Conservation (phyloP, 2,329 filamentous ascomycete species). For the Calonectria naviculata region DNA sequence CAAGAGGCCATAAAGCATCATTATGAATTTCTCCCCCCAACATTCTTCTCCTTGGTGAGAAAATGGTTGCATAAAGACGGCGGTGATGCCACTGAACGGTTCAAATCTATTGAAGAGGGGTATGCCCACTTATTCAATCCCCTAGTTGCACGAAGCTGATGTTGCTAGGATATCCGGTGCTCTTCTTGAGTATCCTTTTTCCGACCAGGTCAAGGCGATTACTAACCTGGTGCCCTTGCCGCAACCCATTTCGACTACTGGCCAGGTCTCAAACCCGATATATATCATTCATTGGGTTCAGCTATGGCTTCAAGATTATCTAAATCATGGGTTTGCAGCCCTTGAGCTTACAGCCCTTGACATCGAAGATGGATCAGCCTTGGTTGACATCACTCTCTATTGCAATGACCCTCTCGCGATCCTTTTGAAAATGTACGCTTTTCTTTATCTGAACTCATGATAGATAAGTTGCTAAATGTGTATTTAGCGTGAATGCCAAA, state of each 20-base stretch:
- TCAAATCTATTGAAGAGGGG: conserved; percentile 10
- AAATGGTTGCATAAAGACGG: conserved; percentile 11
- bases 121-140: background rate
- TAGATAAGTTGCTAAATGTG: background rate
- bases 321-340: background rate
- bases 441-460: background rate
- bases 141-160: background rate
- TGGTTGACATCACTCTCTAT: conserved; percentile 28
- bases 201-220: conserved; percentile 12
- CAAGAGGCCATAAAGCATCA: conserved; percentile 10
- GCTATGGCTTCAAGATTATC: background rate
- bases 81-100: background rate
- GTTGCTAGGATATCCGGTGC: conserved; percentile 12
- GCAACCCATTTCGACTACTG: background rate
- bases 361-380: conserved; percentile 19
- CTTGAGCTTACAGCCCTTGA: background rate
- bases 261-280: background rate
- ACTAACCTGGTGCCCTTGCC: conserved; percentile 1
- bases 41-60: conserved; percentile 25
- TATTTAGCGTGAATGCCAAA: background rate
- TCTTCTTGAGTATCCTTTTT: conserved; percentile 16
- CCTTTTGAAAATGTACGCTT: conserved; percentile 19
- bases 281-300: conserved; percentile 26
- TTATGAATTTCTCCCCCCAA: background rate
- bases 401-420: conserved; percentile 20